Percentiles rank a stretch among this genome's conserved stretches.
phyloP scores from a whole-genome alignment of 2,329 filamentous ascomycete species.

The Incumbomyces lentus region DNA sequence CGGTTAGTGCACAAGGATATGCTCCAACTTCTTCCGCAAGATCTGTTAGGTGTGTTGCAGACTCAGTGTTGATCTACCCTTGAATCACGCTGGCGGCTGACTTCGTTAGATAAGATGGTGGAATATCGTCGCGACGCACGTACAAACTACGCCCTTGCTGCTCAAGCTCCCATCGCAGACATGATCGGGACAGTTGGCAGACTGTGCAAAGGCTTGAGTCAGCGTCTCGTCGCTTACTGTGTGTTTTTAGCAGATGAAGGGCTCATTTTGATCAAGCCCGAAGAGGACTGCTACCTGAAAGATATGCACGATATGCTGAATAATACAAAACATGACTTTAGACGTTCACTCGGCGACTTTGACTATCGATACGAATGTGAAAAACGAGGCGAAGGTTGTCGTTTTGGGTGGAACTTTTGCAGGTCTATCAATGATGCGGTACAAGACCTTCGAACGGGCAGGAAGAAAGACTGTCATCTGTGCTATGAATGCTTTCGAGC shows the following conservation, averaged over 20 bases:
- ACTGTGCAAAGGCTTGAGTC: background rate
- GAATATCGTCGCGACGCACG: background rate
- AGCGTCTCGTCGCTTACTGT: too few species aligned
- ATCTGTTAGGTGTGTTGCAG: background rate
- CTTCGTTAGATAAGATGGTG: background rate
- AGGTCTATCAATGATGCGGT: too few species aligned
- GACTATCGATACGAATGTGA: too few species aligned
- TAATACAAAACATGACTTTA: background rate
- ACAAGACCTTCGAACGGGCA: too few species aligned
- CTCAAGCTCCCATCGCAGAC: background rate
- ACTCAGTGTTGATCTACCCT: too few species aligned
- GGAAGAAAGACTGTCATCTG: background rate
- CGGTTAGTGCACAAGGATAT: background rate
- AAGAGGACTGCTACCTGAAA: background rate
- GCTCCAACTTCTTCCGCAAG: background rate
- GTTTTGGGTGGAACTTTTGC: too few species aligned
- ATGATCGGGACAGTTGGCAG: background rate
- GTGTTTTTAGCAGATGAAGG: too few species aligned
- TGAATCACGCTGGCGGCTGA: too few species aligned
- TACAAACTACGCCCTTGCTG: background rate
- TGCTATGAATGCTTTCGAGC: background rate
- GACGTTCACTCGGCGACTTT: background rate
- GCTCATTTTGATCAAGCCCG: too few species aligned
- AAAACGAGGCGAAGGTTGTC: too few species aligned
- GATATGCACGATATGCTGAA: background rate